Percentiles rank a stretch among this genome's conserved stretches.
Conservation (phyloP, 2,329 filamentous ascomycete species). For the Fusarium abutilonis region DNA sequence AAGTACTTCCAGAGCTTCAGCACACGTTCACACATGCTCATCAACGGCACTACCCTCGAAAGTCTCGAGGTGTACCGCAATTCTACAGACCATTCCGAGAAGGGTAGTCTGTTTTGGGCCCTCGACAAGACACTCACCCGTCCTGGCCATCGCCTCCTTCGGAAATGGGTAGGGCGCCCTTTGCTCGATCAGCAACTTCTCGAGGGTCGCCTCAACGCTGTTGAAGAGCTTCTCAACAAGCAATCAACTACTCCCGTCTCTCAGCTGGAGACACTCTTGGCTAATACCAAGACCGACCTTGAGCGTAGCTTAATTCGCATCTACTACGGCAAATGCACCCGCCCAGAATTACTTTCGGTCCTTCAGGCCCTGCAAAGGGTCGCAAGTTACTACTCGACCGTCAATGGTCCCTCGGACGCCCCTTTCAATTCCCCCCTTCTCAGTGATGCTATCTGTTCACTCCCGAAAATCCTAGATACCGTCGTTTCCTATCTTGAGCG, state of each 20-base stretch:
- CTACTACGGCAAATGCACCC: constrained; percentile 95
- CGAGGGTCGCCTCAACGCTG: constrained; percentile 81
- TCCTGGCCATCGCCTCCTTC: constrained; percentile 85
- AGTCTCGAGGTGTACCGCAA: constrained; percentile 97
- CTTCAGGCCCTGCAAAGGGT: constrained; percentile 88
- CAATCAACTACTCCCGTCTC: constrained; percentile 75
- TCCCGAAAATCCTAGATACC: constrained; percentile 79
- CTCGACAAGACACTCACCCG: constrained; percentile 91
- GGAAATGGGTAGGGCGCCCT: constrained; percentile 95
- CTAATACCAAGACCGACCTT: constrained; percentile 79
- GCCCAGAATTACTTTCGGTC: constrained; percentile 85
- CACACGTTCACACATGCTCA: constrained; percentile 90
- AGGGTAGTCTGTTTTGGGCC: constrained; percentile 94
- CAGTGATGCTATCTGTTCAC: constrained; percentile 73
- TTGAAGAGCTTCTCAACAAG: constrained; percentile 83
- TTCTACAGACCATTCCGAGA: constrained; percentile 83
- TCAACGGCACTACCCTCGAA: constrained; percentile 93
- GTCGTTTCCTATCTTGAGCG: constrained; percentile 81
- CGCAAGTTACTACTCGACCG: constrained; percentile 75
- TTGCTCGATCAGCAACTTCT: constrained; percentile 79
- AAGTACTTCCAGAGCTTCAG: constrained; percentile 98
- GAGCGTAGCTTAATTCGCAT: constrained; percentile 94
- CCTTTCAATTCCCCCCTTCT: constrained; percentile 79
- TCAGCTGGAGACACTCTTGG: constrained; percentile 76
- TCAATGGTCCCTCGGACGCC: constrained; percentile 71